Conservation (phyloP, 345 rosid genomes). For the Camelina hispida region DNA sequence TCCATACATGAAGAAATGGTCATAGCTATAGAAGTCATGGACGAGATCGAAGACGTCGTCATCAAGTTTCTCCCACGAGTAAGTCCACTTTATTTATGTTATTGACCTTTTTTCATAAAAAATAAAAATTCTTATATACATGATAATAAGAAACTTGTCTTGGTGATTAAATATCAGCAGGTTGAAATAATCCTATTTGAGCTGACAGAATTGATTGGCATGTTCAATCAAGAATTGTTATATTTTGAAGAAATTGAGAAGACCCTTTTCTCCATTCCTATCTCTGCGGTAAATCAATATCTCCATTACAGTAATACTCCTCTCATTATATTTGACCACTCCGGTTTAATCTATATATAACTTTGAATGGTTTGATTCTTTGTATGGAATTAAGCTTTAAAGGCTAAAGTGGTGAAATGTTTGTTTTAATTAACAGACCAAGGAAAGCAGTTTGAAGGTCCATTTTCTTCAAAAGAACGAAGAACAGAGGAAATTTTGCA, state of each 20-base stretch:
- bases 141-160: neutral
- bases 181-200: conserved; percentile 58
- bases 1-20: conserved; percentile 57
- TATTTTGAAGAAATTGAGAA: conserved; percentile 53
- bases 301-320: too few species aligned
- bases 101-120: neutral
- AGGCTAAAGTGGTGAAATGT: neutral
- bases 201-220: conserved; percentile 56
- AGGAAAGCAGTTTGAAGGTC: conserved; percentile 44
- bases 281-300: conserved; percentile 45
- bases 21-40: conserved; percentile 57
- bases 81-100: neutral
- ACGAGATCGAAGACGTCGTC: conserved; percentile 46
- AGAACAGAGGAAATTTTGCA: conserved; percentile 13
- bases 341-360: neutral
- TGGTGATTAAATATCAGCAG: conserved; percentile 43
- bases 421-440: conserved; percentile 41
- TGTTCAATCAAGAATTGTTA: conserved; percentile 50
- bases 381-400: neutral
- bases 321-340: neutral
- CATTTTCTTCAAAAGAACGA: conserved; percentile 45
- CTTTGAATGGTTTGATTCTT: neutral
- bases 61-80: conserved; percentile 56
- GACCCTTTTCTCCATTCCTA: conserved; percentile 31
- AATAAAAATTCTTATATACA: neutral